phyloP scores from a whole-genome alignment of 768 basidiomycete species.

The Lentinula guzmanii region DNA sequence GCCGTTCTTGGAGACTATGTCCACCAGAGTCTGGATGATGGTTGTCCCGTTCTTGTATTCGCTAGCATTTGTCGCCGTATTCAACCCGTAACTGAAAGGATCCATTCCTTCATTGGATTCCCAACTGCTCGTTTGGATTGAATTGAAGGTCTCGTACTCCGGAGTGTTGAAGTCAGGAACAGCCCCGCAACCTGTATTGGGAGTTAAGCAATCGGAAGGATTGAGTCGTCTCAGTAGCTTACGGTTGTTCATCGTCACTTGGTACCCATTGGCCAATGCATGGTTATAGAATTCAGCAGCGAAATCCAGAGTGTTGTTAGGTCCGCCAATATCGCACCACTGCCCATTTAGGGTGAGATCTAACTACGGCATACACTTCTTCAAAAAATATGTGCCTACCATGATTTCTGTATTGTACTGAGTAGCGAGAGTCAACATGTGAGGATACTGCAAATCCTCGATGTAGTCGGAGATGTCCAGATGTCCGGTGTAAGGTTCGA shows the following conservation, averaged over 20 bases:
- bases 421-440: constrained; percentile 43
- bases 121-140: constrained; percentile 43
- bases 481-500: constrained; percentile 52
- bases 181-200: constrained; percentile 35
- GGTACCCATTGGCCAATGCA: constrained; percentile 16
- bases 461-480: constrained; percentile 46
- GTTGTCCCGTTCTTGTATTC: constrained; percentile 44
- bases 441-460: constrained; percentile 42
- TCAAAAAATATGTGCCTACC: constrained; percentile 22
- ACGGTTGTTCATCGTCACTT: constrained; percentile 41
- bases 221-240: constrained; percentile 1
- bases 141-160: constrained; percentile 43
- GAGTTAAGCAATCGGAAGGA: neutral
- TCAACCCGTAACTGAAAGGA: constrained; percentile 44
- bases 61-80: constrained; percentile 31
- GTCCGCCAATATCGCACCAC: constrained; percentile 53
- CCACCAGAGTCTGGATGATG: constrained; percentile 46
- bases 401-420: constrained; percentile 50
- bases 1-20: constrained; percentile 58
- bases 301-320: constrained; percentile 29
- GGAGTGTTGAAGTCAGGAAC: constrained; percentile 52
- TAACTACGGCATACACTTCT: neutral
- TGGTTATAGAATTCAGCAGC: constrained; percentile 30
- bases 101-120: constrained; percentile 58
- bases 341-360: constrained; percentile 7